Evolutionary conservation across 345 rosid genomes (phyloP), one percentile per base, ranked within the genome.

Genomic region (Iberis pinnata): DNA sequence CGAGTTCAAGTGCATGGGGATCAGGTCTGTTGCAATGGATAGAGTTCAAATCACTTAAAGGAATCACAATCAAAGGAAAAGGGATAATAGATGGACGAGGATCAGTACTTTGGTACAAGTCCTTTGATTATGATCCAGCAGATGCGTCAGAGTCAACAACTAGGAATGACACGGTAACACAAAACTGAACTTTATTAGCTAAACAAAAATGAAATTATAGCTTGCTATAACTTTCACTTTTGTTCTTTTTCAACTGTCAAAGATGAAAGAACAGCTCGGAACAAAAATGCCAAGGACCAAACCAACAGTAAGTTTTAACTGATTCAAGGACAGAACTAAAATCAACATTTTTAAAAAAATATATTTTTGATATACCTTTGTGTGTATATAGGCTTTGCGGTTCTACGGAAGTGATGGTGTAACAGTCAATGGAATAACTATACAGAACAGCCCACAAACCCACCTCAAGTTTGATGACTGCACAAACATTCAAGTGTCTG

Each of bases 371-470:
- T 31, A 19, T 36, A 17, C 49, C 53, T 22, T 19, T 62, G 49
- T 15, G 43, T 43, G 16, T 53, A 36, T 68, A 77, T 77, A 86
- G 94, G 95, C 82, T 36, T 64, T 86, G 38, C 77, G 90, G 64
- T 89, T 89, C 73, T 83, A 86, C 13, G 97, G 90, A 39, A 86
- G 95, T 52, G 75, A 67, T 4, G 74, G 59, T 54, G 94, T 83
- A 39, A 80, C 75, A 4, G 83, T 83, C 43, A 77, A 49, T 0
- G 95, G 94, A 33, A 86, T 86, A 70, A 83, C 86, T 1, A 82
- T 89, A 60, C 94, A 84, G 49, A 86, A 89, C 80, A 86, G 95
- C 70, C 95, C 78, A 37, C 94, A 89, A 69, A 75, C 84, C 42
- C 94, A 89, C 65, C 90, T 86, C 58, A 89, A 89, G 71, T 86